Evolutionary conservation across 306 rosid genomes (phyloP).

Genomic region (Rosa lucieae): DNA sequence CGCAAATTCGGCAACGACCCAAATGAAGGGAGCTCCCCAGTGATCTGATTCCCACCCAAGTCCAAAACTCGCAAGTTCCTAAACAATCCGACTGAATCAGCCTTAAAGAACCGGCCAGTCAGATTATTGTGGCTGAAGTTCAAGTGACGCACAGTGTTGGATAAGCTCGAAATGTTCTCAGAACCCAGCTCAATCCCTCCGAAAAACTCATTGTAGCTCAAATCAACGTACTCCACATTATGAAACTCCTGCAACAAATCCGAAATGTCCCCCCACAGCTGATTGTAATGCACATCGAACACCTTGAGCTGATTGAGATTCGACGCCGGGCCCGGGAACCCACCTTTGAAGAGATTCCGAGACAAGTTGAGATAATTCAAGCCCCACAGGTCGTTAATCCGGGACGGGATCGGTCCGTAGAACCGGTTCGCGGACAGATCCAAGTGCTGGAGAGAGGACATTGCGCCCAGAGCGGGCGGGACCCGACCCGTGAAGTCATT

Average conservation of each 20-base stretch:
- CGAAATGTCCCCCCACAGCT: slow-evolving; percentile 60
- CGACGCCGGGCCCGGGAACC: slow-evolving; percentile 54
- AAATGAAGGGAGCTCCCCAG: slow-evolving; percentile 76
- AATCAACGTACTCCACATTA: slow-evolving; percentile 71
- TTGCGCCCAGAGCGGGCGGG: slow-evolving; percentile 66
- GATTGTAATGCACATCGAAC: slow-evolving; percentile 76
- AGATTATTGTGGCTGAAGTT: slow-evolving; percentile 61
- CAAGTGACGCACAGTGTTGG: slow-evolving; percentile 56
- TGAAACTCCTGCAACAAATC: slow-evolving; percentile 49
- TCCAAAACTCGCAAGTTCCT: slow-evolving; percentile 73
- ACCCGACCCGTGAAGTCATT: slow-evolving; percentile 74
- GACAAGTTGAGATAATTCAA: slow-evolving; percentile 78
- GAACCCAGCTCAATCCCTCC: slow-evolving; percentile 50
- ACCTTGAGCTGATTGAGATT: slow-evolving; percentile 85
- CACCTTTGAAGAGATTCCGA: slow-evolving; percentile 49
- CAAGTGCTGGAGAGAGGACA: slow-evolving; percentile 65
- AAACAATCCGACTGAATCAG: slow-evolving; percentile 49
- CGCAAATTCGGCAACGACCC: slow-evolving; percentile 52
- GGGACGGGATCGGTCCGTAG: slow-evolving; percentile 87
- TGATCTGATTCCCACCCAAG: slow-evolving; percentile 59
- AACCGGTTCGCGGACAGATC: slow-evolving; percentile 80
- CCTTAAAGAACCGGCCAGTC: slow-evolving; percentile 58
- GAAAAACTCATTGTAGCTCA: slow-evolving; percentile 67
- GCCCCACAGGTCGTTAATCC: slow-evolving; percentile 76
- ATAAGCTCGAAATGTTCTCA: slow-evolving; percentile 60